Evolutionary conservation across 2,329 filamentous ascomycete species (phyloP), one percentile per base, ranked within the genome.

Genomic region (Penicillium sp.): DNA sequence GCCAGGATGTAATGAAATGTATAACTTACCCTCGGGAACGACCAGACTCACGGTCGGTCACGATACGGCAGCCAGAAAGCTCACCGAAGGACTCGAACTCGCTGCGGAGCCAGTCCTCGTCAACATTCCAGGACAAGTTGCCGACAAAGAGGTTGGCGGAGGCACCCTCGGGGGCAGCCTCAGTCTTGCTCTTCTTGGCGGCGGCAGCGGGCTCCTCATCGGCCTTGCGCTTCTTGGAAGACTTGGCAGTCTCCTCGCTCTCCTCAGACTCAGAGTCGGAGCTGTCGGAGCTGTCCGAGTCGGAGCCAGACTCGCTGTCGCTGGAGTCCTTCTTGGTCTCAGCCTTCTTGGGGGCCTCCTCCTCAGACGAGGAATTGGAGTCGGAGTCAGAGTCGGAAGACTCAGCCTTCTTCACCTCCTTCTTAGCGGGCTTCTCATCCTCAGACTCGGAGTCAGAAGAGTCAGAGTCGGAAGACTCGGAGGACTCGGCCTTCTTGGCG

Each of bases 111-210:
- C 82, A 82, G 57, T 90, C 83, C 72, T 95, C 91, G 62, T 95
- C 88, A 46, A 95, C 78, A 67, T 85, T 88, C 90, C 90, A 96
- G 73, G 88, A 89, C 57, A 96, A 79, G 78, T 89, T 92, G 61
- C 91, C 91, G 58, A 90, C 83, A 72, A 95, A 96, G 46, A 96
- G 83, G 64, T 90, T 95, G 59, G 66, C 56, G 28, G 66, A 67
- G 24, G 63, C 66, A 55, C 64, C 66, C 46, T 62, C 55, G 39
- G 63, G 58, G 24, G 56, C 53, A 27, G 63, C 64, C 46, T 71
- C 70, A 29, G 69, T 69, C 83, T 89, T 90, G 65, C 81, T 73
- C 79, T 89, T 88, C 69, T 79, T 78, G 45, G 72, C 62, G 28
- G 63, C 62, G 33, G 74, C 54, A 10, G 67, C 64, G 42, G 68